Conservation (phyloP, 2,329 filamentous ascomycete species). For the Aspergillus latus region DNA sequence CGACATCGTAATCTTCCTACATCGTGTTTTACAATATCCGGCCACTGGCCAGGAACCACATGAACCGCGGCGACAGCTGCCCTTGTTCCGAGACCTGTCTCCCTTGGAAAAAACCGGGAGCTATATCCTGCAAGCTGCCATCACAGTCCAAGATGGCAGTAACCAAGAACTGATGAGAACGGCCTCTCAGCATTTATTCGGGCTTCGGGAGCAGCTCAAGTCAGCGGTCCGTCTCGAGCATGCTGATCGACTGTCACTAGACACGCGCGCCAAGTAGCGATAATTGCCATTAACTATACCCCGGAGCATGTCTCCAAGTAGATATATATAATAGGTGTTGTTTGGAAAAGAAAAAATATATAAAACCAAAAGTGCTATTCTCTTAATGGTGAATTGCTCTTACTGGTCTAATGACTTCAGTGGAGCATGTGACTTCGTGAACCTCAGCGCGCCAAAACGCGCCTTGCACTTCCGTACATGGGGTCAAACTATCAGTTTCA, state of each 20-base stretch:
- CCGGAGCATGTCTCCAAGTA: conserved; percentile 18
- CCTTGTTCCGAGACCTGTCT: conserved; percentile 47
- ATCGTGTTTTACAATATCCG: conserved; percentile 54
- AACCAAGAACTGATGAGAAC: conserved; percentile 55
- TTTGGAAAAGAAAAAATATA: not conserved
- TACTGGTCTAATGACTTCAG: not conserved
- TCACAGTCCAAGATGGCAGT: conserved; percentile 57
- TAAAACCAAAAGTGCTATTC: not conserved
- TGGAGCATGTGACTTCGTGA: conserved; percentile 43
- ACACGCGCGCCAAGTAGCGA: conserved; percentile 58
- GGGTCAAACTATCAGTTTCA: conserved; percentile 1
- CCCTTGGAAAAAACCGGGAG: conserved; percentile 57
- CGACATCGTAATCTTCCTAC: conserved; percentile 58
- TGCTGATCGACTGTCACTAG: conserved; percentile 59
- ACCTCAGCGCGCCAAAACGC: conserved; percentile 27
- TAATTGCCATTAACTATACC: conserved; percentile 23
- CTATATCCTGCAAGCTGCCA: conserved; percentile 59
- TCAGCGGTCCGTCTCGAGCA: conserved; percentile 56
- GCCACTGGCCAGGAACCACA: conserved; percentile 32
- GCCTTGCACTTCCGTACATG: conserved; percentile 13
- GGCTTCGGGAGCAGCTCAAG: conserved; percentile 56
- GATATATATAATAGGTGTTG: conserved; percentile 1
- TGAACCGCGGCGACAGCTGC: conserved; percentile 40
- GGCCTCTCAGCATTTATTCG: conserved; percentile 56
- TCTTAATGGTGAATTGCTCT: not conserved